These are phyloP conservation scores for Teunomyces panamensis DNA, from an alignment of 805 yeast species.

Conservation along the genomic window DNA sequence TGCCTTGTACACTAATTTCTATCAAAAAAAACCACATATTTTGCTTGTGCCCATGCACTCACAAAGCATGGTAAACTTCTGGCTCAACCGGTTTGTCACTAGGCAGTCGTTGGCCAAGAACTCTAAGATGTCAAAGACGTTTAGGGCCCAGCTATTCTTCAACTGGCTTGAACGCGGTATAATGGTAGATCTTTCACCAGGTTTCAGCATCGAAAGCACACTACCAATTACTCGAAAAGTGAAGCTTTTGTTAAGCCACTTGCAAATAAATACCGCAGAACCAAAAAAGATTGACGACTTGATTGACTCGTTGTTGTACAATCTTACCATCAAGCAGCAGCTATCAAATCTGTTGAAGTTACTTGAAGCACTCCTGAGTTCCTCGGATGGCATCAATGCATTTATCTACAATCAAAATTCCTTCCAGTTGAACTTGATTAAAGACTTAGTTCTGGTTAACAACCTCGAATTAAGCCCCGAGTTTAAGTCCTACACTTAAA, in stretches of 20 bases:
- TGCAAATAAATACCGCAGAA: background rate
- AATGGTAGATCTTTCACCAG: background rate
- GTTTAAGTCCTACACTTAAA: background rate
- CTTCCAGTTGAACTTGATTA: conserved; percentile 16
- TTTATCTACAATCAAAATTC: conserved; percentile 21
- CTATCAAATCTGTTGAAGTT: conserved; percentile 18
- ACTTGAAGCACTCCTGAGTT: conserved; percentile 11
- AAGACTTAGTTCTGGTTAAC: conserved; percentile 11
- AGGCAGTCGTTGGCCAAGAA: conserved; percentile 9
- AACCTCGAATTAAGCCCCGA: conserved; percentile 13
- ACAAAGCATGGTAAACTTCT: conserved; percentile 34
- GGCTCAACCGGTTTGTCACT: conserved; percentile 34
- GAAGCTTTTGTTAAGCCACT: background rate
- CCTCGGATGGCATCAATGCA: conserved; percentile 17
- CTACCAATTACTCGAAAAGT: background rate
- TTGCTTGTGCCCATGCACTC: conserved; percentile 36
- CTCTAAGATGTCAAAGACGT: conserved; percentile 9
- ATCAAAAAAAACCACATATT: conserved; percentile 15
- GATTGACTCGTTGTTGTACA: conserved; percentile 65
- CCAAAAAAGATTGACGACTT: conserved; percentile 58
- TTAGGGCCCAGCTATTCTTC: conserved; percentile 13
- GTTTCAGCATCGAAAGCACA: background rate
- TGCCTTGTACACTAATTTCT: conserved; percentile 30
- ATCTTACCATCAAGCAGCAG: conserved; percentile 47
- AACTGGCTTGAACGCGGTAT: conserved; percentile 1